These are phyloP conservation scores for Termitomyces sp. DNA, from an alignment of 768 basidiomycete genomes.

Conservation along the genomic window DNA sequence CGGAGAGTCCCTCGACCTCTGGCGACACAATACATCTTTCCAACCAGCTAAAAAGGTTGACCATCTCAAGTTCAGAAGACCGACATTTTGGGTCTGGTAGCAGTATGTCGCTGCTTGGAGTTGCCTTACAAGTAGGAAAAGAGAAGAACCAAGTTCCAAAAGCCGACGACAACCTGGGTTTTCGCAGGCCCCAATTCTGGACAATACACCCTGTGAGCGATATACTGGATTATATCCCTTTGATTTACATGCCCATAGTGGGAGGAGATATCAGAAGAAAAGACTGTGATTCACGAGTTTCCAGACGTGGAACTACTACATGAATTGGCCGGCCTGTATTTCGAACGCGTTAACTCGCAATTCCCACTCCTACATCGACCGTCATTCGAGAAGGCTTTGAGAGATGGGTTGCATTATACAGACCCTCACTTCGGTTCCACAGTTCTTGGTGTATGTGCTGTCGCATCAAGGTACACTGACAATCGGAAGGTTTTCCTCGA, in stretches of 20 bases:
- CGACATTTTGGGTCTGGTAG: constrained; percentile 17
- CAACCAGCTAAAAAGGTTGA: constrained; percentile 11
- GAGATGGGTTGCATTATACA: constrained; percentile 39
- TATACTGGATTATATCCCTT: not conserved
- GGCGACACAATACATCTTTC: constrained; percentile 9
- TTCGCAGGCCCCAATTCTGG: constrained; percentile 13
- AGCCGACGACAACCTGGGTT: not conserved
- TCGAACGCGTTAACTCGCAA: constrained; percentile 42
- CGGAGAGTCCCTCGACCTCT: not conserved
- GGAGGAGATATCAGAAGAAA: constrained; percentile 24
- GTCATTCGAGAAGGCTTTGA: constrained; percentile 49
- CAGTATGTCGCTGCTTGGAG: constrained; percentile 13
- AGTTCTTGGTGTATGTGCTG: constrained; percentile 63
- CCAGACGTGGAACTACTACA: constrained; percentile 45
- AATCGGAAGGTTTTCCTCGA: constrained; percentile 34
- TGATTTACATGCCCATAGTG: constrained; percentile 25
- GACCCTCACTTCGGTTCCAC: constrained; percentile 48
- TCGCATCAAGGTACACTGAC: constrained; percentile 54
- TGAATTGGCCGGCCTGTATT: constrained; percentile 53
- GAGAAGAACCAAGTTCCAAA: constrained; percentile 1
- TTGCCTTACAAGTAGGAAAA: constrained; percentile 13
- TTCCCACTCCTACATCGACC: constrained; percentile 66
- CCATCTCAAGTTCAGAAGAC: constrained; percentile 3
- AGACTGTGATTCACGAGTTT: constrained; percentile 26
- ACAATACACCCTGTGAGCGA: constrained; percentile 11